Conservation (phyloP, 2,329 filamentous ascomycete genomes). For the Celoporthe dispersa region DNA sequence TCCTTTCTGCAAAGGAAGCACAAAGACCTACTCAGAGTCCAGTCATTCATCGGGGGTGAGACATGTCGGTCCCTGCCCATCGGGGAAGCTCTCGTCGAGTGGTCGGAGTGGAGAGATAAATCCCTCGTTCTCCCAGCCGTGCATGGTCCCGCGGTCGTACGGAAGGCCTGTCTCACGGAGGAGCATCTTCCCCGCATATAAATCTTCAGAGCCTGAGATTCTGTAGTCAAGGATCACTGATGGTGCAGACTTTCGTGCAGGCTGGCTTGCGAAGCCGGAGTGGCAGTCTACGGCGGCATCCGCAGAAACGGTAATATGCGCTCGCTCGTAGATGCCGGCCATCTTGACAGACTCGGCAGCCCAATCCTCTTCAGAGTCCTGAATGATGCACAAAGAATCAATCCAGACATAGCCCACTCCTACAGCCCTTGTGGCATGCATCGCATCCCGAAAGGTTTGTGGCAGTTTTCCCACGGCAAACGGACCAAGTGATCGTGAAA, state of each 20-base stretch:
- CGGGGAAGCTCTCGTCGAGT: neutral
- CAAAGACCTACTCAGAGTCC: neutral
- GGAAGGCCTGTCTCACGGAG: conserved; percentile 4
- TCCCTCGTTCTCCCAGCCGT: neutral
- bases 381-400: conserved; percentile 23
- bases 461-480: neutral
- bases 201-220: neutral
- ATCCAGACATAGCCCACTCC: conserved; percentile 22
- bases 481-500: conserved; percentile 15
- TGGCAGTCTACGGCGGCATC: conserved; percentile 14
- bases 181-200: neutral
- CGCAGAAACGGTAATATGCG: conserved; percentile 19
- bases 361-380: conserved; percentile 27
- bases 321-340: conserved; percentile 24
- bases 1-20: too few relatives aligned
- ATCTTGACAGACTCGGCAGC: conserved; percentile 26
- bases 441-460: conserved; percentile 8
- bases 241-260: neutral
- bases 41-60: neutral
- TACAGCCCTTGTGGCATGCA: neutral
- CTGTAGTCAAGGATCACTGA: neutral
- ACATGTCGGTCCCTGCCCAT: conserved; percentile 3
- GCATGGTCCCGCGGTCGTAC: neutral
- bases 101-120: neutral
- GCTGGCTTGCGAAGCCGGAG: conserved; percentile 4